Base-by-base conservation (phyloP, 805 yeast species). In the Pichia occidentalis region DNA sequence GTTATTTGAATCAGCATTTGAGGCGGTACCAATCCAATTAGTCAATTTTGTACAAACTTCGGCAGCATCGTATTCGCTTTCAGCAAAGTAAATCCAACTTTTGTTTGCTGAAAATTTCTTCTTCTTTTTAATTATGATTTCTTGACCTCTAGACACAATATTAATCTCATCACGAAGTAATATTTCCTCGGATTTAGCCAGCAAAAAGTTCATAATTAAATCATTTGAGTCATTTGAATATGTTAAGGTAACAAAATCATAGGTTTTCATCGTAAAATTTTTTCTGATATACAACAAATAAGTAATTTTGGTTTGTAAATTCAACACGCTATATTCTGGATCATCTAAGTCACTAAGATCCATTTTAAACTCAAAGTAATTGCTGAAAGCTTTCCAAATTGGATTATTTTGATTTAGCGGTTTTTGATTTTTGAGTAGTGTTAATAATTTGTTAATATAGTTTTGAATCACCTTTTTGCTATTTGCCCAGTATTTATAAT, bases 51-150 rank as follows among this genome's bases (percentile, higher is more conserved):
- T 29, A 34, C 60, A 63, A 52, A 45, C 23, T 6, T 52, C 52
- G 18, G 50, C 52, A 7, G 59, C 61, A 52, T 86, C 95, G 20
- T 67, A 70, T 31, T 81, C 81, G 7, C 81, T 76, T 54, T 87
- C 95, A 2, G 92, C 81, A 57, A 94, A 85, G 37, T 86, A 71
- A 35, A 74, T 70, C 39, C 52, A 51, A 18, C 40, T 48, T 34
- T 51, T 57, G 35, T 43, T 50, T 6, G 64, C 52, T 16, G 62
- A 49, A 20, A 57, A 57, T 29, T 61, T 59, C 40, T 59, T 57
- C 33, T 51, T 58, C 29, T 51, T 49, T 10, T 49, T 36, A 8
- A 60, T 42, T 6, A 44, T 44, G 22, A 60, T 30, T 25, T 52
- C 46, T 43, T 55, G 61, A 32, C 47, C 42, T 12, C 51, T 56